Evolutionary conservation across 768 basidiomycete species (phyloP), one percentile per base, ranked within the genome.

Genomic region (Vararia minispora): DNA sequence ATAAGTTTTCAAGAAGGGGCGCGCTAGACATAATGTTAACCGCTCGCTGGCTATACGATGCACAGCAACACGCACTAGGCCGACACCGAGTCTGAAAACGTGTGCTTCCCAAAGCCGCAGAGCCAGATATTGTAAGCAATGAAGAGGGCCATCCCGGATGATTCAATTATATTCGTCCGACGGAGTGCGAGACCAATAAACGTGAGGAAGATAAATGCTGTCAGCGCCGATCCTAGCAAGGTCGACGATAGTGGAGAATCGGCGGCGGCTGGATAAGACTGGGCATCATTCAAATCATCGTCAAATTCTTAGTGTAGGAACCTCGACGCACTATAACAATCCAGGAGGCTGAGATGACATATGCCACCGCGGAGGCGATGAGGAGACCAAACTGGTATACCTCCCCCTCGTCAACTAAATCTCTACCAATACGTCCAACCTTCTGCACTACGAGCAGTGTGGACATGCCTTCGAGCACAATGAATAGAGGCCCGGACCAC

Each of bases 121-220:
- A 90, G 66, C 89, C 89, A 91, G 24, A 91, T 72, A 46, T 88
- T 88, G 57, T 87, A 90, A 5, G 88, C 86, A 28, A 95, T 72
- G 56, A 92, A 88, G 20, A 92, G 65, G 3, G 87, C 80, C 20
- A 97, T 74, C 33, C 85, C 76, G 2, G 84, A 79, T 3, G 89
- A 89, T 58, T 97, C 92, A 39, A 95, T 81, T 34, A 94, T 83
- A 51, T 94, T 94, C 28, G 91, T 94, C 36, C 87, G 71, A 39
- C 88, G 75, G 45, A 91, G 58, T 6, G 76, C 76, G 58, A 97
- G 92, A 5, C 92, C 92, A 46, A 97, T 94, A 48, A 85, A 68
- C 1, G 90, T 90, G 28, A 95, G 68, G 61, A 95, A 97, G 22
- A 94, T 58, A 53, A 94, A 81, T 8, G 88, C 77, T 1, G 91